Conservation (phyloP, 495 filamentous ascomycete genomes). For the Hypoxylon cercidicola region DNA sequence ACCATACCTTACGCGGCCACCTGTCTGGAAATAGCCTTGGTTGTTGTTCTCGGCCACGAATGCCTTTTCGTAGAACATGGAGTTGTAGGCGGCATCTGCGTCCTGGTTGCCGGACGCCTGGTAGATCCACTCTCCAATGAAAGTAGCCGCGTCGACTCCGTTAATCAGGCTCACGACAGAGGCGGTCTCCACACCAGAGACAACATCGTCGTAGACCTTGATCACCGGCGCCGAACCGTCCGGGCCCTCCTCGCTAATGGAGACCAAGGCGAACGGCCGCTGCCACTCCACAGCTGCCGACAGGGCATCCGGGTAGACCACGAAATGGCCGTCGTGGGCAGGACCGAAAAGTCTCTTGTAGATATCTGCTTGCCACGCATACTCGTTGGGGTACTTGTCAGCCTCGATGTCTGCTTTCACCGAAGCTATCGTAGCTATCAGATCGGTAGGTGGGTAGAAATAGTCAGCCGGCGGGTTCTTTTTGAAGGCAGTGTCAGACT, state of each 20-base stretch:
- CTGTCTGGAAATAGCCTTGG: slow-evolving; percentile 42
- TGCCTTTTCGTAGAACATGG: slow-evolving; percentile 53
- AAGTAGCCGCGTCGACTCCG: slow-evolving; percentile 48
- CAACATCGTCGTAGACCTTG: slow-evolving; percentile 50
- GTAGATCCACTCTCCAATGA: slow-evolving; percentile 45
- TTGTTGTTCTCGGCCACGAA: slow-evolving; percentile 38
- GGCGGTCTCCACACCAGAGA: slow-evolving; percentile 33
- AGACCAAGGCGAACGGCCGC: slow-evolving; percentile 48
- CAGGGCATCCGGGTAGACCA: slow-evolving; percentile 54
- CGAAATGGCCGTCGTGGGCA: slow-evolving; percentile 60
- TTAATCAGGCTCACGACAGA: slow-evolving; percentile 52
- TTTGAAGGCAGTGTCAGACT: slow-evolving; percentile 53
- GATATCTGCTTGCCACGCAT: slow-evolving; percentile 53
- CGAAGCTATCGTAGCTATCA: slow-evolving; percentile 52
- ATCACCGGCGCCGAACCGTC: slow-evolving; percentile 49
- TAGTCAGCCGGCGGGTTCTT: slow-evolving; percentile 56
- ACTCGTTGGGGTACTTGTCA: slow-evolving; percentile 56
- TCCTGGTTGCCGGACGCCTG: slow-evolving; percentile 52
- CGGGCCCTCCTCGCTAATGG: slow-evolving; percentile 52
- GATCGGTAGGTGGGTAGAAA: slow-evolving; percentile 57
- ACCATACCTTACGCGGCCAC: slow-evolving; percentile 45
- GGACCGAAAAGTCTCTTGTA: slow-evolving; percentile 48
- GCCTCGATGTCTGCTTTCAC: slow-evolving; percentile 48
- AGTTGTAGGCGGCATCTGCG: slow-evolving; percentile 61
- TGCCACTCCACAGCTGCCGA: slow-evolving; percentile 51